phyloP scores from a whole-genome alignment of 257 asterid genomes.

The Handroanthus guayacan region DNA sequence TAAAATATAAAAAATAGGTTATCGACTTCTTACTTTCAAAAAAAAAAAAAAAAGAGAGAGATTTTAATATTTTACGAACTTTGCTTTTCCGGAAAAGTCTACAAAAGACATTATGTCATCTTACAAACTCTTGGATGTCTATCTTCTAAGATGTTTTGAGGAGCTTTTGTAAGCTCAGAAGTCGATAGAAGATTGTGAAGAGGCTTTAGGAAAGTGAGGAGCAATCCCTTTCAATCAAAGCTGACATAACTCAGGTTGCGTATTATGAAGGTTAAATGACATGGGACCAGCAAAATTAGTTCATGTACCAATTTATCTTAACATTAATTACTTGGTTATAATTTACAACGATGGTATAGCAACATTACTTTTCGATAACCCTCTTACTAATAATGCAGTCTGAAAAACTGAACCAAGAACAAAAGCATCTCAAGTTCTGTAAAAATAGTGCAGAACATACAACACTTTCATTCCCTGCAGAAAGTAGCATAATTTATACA shows the following conservation, averaged over 20 bases:
- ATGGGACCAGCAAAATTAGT: constrained; percentile 39
- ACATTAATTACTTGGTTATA: constrained; percentile 11
- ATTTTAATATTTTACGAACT: too few species aligned
- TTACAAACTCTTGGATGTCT: too few species aligned
- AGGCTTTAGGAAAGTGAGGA: constrained; percentile 27
- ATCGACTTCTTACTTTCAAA: too few species aligned
- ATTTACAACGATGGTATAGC: constrained; percentile 2
- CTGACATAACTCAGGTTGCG: constrained; percentile 33
- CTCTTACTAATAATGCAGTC: background rate
- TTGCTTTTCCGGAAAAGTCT: too few species aligned
- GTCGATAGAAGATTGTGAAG: constrained; percentile 16
- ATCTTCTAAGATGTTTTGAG: too few species aligned
- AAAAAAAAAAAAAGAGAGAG: too few species aligned
- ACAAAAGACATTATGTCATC: too few species aligned
- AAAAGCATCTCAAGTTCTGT: background rate
- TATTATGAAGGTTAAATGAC: constrained; percentile 29
- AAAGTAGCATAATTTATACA: constrained; percentile 61
- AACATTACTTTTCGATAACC: background rate
- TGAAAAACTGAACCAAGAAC: background rate
- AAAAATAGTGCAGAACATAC: constrained; percentile 26
- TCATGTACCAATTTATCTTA: constrained; percentile 35
- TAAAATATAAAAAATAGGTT: background rate
- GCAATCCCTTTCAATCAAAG: constrained; percentile 40
- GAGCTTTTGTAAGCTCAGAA: background rate
- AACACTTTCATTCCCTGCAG: constrained; percentile 43